Conservation (phyloP, 2,329 filamentous ascomycete genomes). For the Fusarium sp. region DNA sequence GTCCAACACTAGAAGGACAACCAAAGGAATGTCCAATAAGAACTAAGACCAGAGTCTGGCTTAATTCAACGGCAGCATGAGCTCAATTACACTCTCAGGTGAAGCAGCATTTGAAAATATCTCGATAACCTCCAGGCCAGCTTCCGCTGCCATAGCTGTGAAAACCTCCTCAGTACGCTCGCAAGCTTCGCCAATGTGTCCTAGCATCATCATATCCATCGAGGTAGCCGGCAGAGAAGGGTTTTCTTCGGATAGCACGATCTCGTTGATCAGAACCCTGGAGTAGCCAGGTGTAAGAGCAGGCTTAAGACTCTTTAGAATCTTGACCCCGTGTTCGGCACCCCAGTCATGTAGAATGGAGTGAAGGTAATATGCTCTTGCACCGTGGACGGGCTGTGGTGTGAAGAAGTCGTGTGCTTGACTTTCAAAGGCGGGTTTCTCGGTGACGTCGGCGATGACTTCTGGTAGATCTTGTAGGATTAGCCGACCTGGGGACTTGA, state of each 20-base stretch:
- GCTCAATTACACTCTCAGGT: slow-evolving; percentile 28
- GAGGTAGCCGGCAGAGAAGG: slow-evolving; percentile 16
- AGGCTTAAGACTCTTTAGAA: slow-evolving; percentile 45
- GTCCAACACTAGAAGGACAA: neutral
- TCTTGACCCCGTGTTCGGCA: slow-evolving; percentile 47
- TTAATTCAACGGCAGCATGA: neutral
- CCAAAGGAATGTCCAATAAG: neutral
- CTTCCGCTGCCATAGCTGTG: slow-evolving; percentile 1
- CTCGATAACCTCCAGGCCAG: slow-evolving; percentile 4
- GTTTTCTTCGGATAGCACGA: slow-evolving; percentile 22
- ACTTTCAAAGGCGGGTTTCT: neutral
- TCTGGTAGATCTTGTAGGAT: slow-evolving; percentile 40
- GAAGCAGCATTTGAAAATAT: slow-evolving; percentile 19
- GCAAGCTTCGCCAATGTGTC: slow-evolving; percentile 14
- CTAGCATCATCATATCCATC: slow-evolving; percentile 36
- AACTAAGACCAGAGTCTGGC: neutral
- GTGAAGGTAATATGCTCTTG: slow-evolving; percentile 40
- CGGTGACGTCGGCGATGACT: slow-evolving; percentile 18
- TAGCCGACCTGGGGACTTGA: neutral
- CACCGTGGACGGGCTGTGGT: slow-evolving; percentile 34
- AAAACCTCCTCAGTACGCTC: slow-evolving; percentile 24
- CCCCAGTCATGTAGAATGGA: slow-evolving; percentile 53
- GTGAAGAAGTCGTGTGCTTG: slow-evolving; percentile 34
- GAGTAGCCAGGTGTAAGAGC: slow-evolving; percentile 44
- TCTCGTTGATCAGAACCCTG: slow-evolving; percentile 27